Base-by-base conservation (phyloP, 345 rosid genomes). In the Eucalyptus tenuipes region DNA sequence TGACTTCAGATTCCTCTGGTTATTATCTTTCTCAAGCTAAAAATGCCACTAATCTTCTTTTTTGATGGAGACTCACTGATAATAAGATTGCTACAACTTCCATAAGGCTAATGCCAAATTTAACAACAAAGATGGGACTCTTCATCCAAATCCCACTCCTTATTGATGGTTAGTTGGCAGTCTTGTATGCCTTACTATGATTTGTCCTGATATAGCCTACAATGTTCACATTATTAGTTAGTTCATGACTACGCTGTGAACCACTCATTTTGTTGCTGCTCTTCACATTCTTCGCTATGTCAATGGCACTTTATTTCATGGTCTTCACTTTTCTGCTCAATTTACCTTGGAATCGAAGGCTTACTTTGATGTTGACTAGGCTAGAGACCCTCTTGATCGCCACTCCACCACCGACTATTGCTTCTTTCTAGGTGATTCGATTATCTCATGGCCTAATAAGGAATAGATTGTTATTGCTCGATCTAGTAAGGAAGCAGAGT, bases 1-100 rank as follows among this genome's bases (percentile, higher is more conserved):
- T 24, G 27, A 55, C 61, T 55, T 52, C 24, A 52, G 0, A 52
- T 52, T 55, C 61, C 27, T 55, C 0, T 2, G 2, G 6, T 4
- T 55, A 55, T 55, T 55, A 55, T 22, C 61, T 55, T 55, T 55
- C 61, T 55, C 6, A 55, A 55, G 61, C 29, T 55, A 55, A 55
- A 55, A 16, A 22, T 55, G 10, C 61, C 27, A 22, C 0, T 20
- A 0, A 55, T 55, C 61, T 55, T 55, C 61, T 55, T 55, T 55
- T 24, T 1, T 22, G 5, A 22, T 20, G 1, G 24, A 0, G 27
- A 55, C 27, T 55, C 2, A 55, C 0, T 55, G 3, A 55, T 55
- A 55, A 24, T 24, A 55, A 55, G 24, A 55, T 0, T 55, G 3
- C 61, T 55, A 55, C 61, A 55, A 24, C 61, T 55, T 27, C 61